These are phyloP conservation scores for Paradendryphiella salina DNA, from an alignment of 2,329 filamentous ascomycete genomes.

Conservation along the genomic window DNA sequence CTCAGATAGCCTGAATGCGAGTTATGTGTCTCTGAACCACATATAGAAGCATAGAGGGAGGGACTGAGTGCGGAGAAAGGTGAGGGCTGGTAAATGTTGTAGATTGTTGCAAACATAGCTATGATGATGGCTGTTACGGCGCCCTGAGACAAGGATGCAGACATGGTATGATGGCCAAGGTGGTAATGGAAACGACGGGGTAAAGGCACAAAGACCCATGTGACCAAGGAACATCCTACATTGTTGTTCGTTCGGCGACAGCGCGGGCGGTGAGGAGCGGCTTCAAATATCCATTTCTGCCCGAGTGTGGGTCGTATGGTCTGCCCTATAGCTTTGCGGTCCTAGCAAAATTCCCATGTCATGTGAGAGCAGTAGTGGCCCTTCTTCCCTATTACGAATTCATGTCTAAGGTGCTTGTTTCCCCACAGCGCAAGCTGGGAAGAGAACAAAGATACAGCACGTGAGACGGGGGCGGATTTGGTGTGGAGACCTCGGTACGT, in stretches of 20 bases:
- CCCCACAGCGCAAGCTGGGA: neutral
- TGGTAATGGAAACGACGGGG: neutral
- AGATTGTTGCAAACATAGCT: conserved; percentile 6
- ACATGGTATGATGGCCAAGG: neutral
- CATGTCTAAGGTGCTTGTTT: neutral
- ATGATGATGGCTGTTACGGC: conserved; percentile 2
- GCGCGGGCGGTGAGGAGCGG: conserved; percentile 7
- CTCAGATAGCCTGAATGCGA: conserved; percentile 27
- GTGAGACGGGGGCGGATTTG: neutral
- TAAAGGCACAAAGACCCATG: neutral
- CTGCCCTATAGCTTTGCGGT: neutral
- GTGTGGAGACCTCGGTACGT: neutral
- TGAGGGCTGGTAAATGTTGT: neutral
- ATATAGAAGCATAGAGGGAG: conserved; percentile 7
- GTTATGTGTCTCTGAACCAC: neutral
- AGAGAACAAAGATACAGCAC: neutral
- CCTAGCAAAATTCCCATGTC: no score
- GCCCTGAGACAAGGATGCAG: neutral
- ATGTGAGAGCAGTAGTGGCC: neutral
- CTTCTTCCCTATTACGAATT: neutral
- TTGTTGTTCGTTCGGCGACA: conserved; percentile 5
- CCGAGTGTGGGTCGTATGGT: conserved; percentile 5
- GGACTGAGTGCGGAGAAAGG: neutral
- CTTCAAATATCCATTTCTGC: conserved; percentile 6
- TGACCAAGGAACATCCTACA: neutral